Percentiles rank a stretch among this genome's conserved stretches.
Evolutionary conservation across 441 rosid species (phyloP).

Genomic region (Flueggea neowawraea): DNA sequence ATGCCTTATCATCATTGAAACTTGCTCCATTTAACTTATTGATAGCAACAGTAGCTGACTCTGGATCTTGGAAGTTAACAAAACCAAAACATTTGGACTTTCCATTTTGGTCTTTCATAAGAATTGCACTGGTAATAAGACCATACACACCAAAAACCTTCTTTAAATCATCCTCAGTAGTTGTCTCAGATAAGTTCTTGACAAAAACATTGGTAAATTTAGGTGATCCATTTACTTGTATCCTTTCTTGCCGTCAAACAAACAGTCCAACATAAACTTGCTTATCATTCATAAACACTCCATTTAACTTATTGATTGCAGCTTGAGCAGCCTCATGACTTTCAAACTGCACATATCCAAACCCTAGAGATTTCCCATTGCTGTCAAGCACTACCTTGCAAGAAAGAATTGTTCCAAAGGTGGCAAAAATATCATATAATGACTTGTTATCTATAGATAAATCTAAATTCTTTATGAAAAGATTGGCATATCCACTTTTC

Average conservation of each 20-base stretch:
- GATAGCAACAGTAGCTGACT: constrained; percentile 54
- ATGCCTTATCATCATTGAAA: constrained; percentile 40
- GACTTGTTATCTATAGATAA: constrained; percentile 59
- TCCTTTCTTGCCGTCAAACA: constrained; percentile 55
- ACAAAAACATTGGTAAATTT: constrained; percentile 67
- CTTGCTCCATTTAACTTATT: constrained; percentile 53
- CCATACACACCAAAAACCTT: constrained; percentile 52
- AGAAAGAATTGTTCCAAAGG: constrained; percentile 62
- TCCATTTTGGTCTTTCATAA: constrained; percentile 61
- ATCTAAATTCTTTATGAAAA: constrained; percentile 77
- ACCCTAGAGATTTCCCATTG: constrained; percentile 52
- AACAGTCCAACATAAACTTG: constrained; percentile 64
- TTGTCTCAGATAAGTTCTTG: constrained; percentile 62
- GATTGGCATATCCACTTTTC: constrained; percentile 67
- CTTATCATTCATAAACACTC: constrained; percentile 71
- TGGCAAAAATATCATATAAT: constrained; percentile 52
- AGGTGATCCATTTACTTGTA: constrained; percentile 26
- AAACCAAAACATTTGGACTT: constrained; percentile 76
- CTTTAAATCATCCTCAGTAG: constrained; percentile 58
- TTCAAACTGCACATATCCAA: constrained; percentile 75
- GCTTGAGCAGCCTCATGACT: constrained; percentile 55
- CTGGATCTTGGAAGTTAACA: constrained; percentile 60
- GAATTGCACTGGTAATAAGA: constrained; percentile 54
- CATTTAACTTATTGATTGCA: constrained; percentile 55
- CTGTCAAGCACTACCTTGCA: constrained; percentile 64